Base-by-base conservation (phyloP, 305 asterid genomes). In the Fraxinus platypoda region DNA sequence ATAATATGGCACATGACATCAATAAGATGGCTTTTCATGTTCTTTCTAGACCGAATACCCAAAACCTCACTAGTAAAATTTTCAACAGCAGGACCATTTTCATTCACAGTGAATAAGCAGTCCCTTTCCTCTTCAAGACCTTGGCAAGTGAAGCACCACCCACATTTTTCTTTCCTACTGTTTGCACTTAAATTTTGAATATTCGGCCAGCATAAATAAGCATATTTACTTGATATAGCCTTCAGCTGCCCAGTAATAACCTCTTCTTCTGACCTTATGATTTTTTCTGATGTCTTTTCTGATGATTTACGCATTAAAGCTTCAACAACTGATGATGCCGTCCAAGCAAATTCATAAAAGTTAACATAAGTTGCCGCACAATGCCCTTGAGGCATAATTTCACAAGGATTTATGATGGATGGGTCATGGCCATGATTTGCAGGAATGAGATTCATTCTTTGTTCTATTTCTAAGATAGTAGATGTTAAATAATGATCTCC, bases 121-220 rank as follows among this genome's bases (percentile, higher is more conserved):
- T 92, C 93, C 85, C 83, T 87, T 81, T 87, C 96, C 38, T 87
- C 85, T 77, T 91, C 96, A 78, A 93, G 93, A 80, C 52, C 85
- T 87, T 87, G 87, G 89, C 98, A 94, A 84, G 91, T 81, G 85
- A 89, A 85, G 87, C 99, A 95, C 99, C 99, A 95, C 73, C 99
- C 99, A 87, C 99, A 95, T 79, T 86, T 89, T 88, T 94, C 98
- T 87, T 91, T 94, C 87, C 88, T 84, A 76, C 80, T 77, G 82
- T 82, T 88, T 81, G 80, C 80, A 34, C 79, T 87, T 54, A 82
- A 72, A 38, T 83, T 80, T 37, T 76, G 90, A 75, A 87, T 81
- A 86, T 91, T 90, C 81, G 98, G 88, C 98, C 97, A 94, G 76
- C 87, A 88, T 83, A 95, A 94, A 30, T 86, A 90, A 64, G 89